Base-by-base conservation (phyloP, 164 flowering plant genomes). In the Magnolia sinica region DNA sequence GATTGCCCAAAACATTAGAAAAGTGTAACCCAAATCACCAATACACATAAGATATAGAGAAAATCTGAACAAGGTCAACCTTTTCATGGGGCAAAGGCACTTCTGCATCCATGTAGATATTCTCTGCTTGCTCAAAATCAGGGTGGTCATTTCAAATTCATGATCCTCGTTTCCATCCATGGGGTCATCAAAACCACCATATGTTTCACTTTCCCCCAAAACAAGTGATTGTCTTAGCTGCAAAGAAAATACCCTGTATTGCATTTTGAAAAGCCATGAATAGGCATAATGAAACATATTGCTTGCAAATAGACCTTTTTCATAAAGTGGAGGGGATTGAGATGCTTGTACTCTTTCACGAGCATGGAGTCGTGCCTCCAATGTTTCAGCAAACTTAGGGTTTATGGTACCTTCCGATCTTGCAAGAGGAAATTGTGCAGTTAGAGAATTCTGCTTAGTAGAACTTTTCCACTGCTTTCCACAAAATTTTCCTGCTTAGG, bases 181-280 rank as follows among this genome's bases (percentile, higher is more conserved):
- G 22, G 77, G 49, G 77, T 73, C 77, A 59, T 55, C 50, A 79
- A 78, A 87, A 64, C 77, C 70, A 82, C 78, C 83, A 79, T 14
- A 72, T 64, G 73, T 66, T 77, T 68, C 81, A 70, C 61, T 50
- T 73, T 72, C 88, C 65, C 85, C 89, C 64, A 69, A 70, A 64
- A 76, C 72, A 70, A 96, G 99, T 8, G 94, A 88, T 79, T 87
- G 79, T n/a, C 99, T 85, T 63, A 95, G 87, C 99, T 95, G 94
- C 82, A 84, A 80, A 50, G 8, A 58, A 63, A 76, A 82, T n/a
- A 81, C 72, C 49, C 64, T 63, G 50, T 24, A 65, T 77, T 72
- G 1, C 9, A 63, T 52, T 2, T 31, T 6, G 64, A 52, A 29
- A 68, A 5, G 49, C 14, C 5, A 71, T 18, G 18, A 29, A 61